Base-by-base conservation (phyloP, 257 asterid genomes). In the Scutellaria baicalensis region DNA sequence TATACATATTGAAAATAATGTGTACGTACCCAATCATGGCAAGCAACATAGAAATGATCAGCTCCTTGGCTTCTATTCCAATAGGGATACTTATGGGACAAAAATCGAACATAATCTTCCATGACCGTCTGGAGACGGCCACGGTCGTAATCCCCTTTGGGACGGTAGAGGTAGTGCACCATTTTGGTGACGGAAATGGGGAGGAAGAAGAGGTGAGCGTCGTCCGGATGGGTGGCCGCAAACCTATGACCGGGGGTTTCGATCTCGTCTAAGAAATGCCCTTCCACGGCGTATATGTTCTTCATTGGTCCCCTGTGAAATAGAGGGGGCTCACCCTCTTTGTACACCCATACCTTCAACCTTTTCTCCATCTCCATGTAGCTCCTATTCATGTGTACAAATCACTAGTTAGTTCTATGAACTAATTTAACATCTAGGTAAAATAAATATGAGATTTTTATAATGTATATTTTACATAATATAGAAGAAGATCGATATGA, bases 21-120 rank as follows among this genome's bases (percentile, higher is more conserved):
- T 27, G 4, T 10, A 43, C 43, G 33, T 70, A 84, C 93, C 95
- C 95, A 88, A 49, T 88, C 95, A 70, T 88, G 95, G 72, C 92
- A 88, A 1, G 83, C 87, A 18, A 82, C 82, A 2, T 70, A 72
- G 83, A 88, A 88, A 42, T 88, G 95, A 48, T 88, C 95, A 3
- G 84, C 86, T 0, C 95, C 95, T 3, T 0, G 21, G 74, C 80
- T 86, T 35, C 84, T 36, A 17, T 88, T 86, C 95, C 95, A 88
- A 55, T 77, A 88, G 1, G 73, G 79, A 12, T 86, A 80, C 72
- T 70, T 84, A 11, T 66, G 40, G 0, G 90, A 69, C 7, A 86
- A 0, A 0, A 84, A 21, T 13, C 11, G 3, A 39, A 88, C 48
- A 48, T 86, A 88, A 58, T 88, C 90, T 14, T 20, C 71, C 11